phyloP scores from a whole-genome alignment of 2,329 filamentous ascomycete species.

The Cladophialophora carrionii region DNA sequence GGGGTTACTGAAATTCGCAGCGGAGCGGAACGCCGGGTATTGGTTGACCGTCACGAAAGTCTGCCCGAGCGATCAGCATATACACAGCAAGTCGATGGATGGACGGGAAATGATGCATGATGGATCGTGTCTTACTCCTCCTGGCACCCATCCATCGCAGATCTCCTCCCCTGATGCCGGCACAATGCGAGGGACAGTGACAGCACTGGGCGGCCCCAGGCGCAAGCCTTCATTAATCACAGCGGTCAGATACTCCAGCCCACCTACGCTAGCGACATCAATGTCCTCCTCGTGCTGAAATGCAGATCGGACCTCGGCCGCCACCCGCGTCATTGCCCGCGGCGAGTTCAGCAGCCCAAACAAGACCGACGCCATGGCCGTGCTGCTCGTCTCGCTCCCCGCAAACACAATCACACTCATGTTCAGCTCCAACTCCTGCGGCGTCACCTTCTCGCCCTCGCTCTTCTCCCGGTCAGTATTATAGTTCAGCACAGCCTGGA shows the following conservation, averaged over 20 bases:
- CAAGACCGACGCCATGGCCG: conserved; percentile 47
- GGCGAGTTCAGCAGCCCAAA: conserved; percentile 49
- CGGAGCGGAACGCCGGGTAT: conserved; percentile 17
- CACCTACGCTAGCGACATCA: conserved; percentile 19
- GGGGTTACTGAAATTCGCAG: conserved; percentile 22
- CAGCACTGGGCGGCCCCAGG: conserved; percentile 24
- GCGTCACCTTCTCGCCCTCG: conserved; percentile 56
- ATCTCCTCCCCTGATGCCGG: conserved; percentile 45
- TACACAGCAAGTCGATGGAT: conserved; percentile 35
- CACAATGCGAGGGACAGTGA: conserved; percentile 37
- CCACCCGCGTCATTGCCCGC: conserved; percentile 40
- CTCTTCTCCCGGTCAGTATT: conserved; percentile 6
- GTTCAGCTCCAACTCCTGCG: conserved; percentile 63
- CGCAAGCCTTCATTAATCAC: conserved; percentile 30
- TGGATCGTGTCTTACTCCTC: conserved; percentile 12
- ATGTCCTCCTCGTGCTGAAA: conserved; percentile 48
- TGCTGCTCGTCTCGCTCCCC: conserved; percentile 54
- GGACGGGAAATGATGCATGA: conserved; percentile 13
- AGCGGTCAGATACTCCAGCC: conserved; percentile 32
- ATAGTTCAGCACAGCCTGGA: conserved; percentile 22
- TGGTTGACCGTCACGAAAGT: conserved; percentile 23
- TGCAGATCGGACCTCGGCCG: conserved; percentile 43
- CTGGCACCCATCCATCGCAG: conserved; percentile 37
- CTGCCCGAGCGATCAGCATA: conserved; percentile 26
- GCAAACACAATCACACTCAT: conserved; percentile 45